Evolutionary conservation across 225 moss, liverwort and hornwort genomes (phyloP), one percentile per base, ranked within the genome.

Genomic region (Pseudisothecium myosuroides): DNA sequence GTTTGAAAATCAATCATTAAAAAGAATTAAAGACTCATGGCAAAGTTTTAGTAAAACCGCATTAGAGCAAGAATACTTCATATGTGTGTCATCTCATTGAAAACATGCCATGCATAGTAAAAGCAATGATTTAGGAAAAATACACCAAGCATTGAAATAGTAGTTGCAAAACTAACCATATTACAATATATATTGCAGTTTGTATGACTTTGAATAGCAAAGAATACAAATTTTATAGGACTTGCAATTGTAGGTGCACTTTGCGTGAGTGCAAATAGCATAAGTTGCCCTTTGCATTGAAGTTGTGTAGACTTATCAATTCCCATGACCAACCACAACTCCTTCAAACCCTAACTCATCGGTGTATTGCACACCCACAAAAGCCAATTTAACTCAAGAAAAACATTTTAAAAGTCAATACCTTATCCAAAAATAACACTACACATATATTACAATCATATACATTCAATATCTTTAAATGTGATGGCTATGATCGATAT

Each of bases 351-450:
- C n/a, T n/a, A n/a, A n/a, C 6, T 36, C 66, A 66, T 6, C 0
- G 0, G 3, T 36, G 5, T 19, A 36, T 19, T 66, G 19, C 19
- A 54, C 17, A 54, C 17, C 6, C 0, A 3, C 2, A 36, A 0
- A 65, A 36, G 10, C 5, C 0, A 36, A 11, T 65, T 65, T 65
- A 65, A 65, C 19, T 65, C 36, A 65, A 65, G 20, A 66, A 65
- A 20, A 66, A 66, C 1, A 66, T 6, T n/a, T n/a, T n/a, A n/a
- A 36, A 5, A 10, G 9, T 36, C n/a, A n/a, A 19, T 36, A 20
- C 6, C 67, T 67, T 59, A 59, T 5, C 29, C 32, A 17, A 64
- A 64, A 9, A 10, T 17, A 65, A 65, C n/a, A n/a, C 10, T 5
- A 31, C 7, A 34, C 36, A 36, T 34, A 17, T 54, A 54, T 18